These are phyloP conservation scores for Pisolithus tinctorius DNA, from an alignment of 768 basidiomycete species.

Conservation along the genomic window DNA sequence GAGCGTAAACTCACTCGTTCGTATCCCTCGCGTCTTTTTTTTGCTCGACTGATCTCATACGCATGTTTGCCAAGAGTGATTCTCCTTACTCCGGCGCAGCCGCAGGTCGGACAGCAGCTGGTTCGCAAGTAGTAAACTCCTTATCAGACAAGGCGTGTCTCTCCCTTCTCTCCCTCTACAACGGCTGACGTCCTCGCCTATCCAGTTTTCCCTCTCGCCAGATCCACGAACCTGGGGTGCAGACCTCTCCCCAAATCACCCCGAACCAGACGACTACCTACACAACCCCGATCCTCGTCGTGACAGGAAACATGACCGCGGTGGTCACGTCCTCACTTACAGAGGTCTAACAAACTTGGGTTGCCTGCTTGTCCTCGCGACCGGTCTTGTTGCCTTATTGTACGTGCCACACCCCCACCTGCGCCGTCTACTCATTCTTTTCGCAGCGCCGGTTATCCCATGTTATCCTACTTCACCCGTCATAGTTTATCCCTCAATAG, in stretches of 20 bases:
- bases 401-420: constrained; percentile 24
- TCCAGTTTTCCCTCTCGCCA: constrained; percentile 65
- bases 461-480: constrained; percentile 50
- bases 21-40: constrained; percentile 9
- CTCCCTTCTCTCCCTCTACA: background rate
- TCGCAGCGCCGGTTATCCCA: constrained; percentile 55
- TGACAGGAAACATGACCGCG: constrained; percentile 47
- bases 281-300: constrained; percentile 67
- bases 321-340: constrained; percentile 55
- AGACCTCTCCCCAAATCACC: constrained; percentile 47
- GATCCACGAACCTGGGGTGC: constrained; percentile 72
- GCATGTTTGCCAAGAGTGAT: constrained; percentile 26
- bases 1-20: constrained; percentile 39
- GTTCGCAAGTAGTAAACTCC: constrained; percentile 28
- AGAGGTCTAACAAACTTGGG: constrained; percentile 70
- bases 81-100: constrained; percentile 33
- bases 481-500: constrained; percentile 41
- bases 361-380: constrained; percentile 50
- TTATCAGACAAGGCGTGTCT: constrained; percentile 54
- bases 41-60: background rate
- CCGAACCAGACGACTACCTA: constrained; percentile 64
- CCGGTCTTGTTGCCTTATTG: constrained; percentile 56
- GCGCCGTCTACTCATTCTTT: background rate
- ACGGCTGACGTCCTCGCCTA: background rate
- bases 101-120: constrained; percentile 22